Percentiles rank a stretch among this genome's conserved stretches.
phyloP scores from a whole-genome alignment of 2,329 filamentous ascomycete genomes.

The Thelonectria rubi region DNA sequence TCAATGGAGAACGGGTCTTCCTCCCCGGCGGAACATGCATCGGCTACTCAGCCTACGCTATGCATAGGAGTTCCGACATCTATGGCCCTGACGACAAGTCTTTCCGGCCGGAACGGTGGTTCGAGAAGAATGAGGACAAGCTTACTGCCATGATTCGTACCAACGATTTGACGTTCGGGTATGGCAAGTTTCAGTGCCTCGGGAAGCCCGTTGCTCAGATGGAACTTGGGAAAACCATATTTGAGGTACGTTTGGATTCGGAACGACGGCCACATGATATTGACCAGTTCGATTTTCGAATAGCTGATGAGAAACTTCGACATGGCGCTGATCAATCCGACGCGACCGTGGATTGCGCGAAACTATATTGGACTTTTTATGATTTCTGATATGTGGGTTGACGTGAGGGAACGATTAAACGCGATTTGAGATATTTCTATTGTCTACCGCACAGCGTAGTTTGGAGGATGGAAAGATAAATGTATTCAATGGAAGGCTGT shows the following conservation, averaged over 20 bases:
- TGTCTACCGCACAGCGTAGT: too few species aligned
- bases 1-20: conserved; percentile 51
- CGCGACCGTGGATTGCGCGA: conserved; percentile 39
- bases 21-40: conserved; percentile 46
- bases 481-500: too few species aligned
- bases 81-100: conserved; percentile 48
- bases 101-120: conserved; percentile 50
- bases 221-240: conserved; percentile 50
- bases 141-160: conserved; percentile 46
- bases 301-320: conserved; percentile 46
- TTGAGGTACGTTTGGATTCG: conserved; percentile 49
- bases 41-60: conserved; percentile 43
- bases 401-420: conserved; percentile 34
- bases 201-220: conserved; percentile 51
- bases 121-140: conserved; percentile 46
- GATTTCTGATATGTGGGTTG: conserved; percentile 47
- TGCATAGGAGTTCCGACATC: conserved; percentile 45
- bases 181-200: conserved; percentile 51
- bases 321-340: conserved; percentile 40
- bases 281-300: neutral
- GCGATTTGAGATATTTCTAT: too few species aligned
- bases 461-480: too few species aligned
- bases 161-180: conserved; percentile 50
- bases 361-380: conserved; percentile 43
- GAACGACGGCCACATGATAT: neutral